Evolutionary conservation across 805 yeast species (phyloP).

Genomic region (Blastobotrys parvus): DNA sequence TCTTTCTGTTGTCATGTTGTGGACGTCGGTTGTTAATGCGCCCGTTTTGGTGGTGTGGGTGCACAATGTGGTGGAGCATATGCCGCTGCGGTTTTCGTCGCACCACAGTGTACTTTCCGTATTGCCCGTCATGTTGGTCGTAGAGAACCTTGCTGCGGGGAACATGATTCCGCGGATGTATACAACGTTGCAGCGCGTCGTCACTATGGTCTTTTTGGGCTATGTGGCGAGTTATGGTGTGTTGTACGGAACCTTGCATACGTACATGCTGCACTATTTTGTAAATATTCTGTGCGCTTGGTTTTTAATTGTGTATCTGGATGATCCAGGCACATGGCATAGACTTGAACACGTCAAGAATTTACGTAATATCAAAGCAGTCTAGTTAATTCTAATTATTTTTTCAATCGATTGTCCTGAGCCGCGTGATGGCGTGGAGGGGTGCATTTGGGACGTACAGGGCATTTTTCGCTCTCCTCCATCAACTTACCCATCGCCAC

Average conservation of each 20-base stretch:
- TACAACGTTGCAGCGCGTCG: conserved; percentile 5
- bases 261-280: conserved; percentile 75
- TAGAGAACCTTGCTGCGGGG: conserved; percentile 41
- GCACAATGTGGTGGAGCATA: conserved; percentile 50
- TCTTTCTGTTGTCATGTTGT: conserved; percentile 55
- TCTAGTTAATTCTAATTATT: no score
- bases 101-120: conserved; percentile 46
- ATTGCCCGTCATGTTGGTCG: conserved; percentile 11
- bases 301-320: conserved; percentile 10
- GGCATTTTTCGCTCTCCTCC: no score
- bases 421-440: no score
- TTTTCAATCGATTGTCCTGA: no score
- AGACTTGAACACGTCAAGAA: neutral
- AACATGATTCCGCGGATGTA: conserved; percentile 35
- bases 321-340: conserved; percentile 3
- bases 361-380: neutral
- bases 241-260: conserved; percentile 67
- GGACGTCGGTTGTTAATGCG: conserved; percentile 68
- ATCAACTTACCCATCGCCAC: neutral
- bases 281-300: conserved; percentile 45
- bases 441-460: no score
- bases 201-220: conserved; percentile 32
- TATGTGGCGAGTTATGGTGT: conserved; percentile 55
- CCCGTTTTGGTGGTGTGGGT: conserved; percentile 77
- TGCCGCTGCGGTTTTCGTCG: conserved; percentile 44